phyloP scores from a whole-genome alignment of 106 monocot species.

The Platanthera guangdongensis region DNA sequence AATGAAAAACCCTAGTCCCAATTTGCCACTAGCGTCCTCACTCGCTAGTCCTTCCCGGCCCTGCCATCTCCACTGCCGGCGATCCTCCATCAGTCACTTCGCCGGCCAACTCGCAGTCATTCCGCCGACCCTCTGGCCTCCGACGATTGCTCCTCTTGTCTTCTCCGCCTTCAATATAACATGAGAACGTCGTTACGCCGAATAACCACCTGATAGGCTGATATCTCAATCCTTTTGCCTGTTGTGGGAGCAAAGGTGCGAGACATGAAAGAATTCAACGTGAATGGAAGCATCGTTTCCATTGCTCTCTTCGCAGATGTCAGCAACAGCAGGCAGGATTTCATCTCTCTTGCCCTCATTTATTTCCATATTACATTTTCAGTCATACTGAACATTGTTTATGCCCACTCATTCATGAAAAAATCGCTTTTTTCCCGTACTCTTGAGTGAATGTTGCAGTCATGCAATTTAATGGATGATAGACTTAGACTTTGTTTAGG shows the following conservation, averaged over 20 bases:
- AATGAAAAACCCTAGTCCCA: no score
- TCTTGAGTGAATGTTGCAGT: not conserved
- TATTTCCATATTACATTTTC: not conserved
- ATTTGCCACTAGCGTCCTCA: no score
- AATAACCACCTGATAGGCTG: not conserved
- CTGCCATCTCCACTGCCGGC: no score
- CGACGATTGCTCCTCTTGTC: no score
- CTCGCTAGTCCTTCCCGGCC: no score
- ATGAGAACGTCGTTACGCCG: not conserved
- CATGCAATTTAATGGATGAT: no score
- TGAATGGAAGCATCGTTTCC: slow-evolving; percentile 27
- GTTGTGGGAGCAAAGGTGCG: not conserved
- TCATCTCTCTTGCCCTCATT: not conserved
- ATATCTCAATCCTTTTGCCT: not conserved
- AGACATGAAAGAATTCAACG: slow-evolving; percentile 42
- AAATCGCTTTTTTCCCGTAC: not conserved
- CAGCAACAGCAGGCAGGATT: slow-evolving; percentile 39
- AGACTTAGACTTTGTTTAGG: no score
- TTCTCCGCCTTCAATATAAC: no score
- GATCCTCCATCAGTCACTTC: no score
- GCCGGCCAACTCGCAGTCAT: no score
- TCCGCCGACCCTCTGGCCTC: no score
- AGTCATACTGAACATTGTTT: not conserved
- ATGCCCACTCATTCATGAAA: not conserved
- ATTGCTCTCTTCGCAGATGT: slow-evolving; percentile 59